Percentiles rank a stretch among this genome's conserved stretches.
phyloP scores from a whole-genome alignment of 306 rosid species.

The Potentilla sterilis region DNA sequence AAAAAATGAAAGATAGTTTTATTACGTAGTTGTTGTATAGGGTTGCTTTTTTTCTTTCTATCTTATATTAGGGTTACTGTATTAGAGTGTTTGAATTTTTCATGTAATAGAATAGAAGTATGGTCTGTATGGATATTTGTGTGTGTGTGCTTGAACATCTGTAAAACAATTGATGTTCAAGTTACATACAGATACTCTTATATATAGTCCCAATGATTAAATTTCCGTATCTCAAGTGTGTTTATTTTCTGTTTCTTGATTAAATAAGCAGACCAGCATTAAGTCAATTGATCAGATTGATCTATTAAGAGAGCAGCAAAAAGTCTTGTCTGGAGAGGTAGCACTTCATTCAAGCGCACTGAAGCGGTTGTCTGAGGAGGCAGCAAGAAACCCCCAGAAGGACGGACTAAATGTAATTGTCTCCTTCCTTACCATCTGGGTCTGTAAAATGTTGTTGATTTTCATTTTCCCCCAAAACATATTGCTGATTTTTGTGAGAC shows the following conservation, averaged over 20 bases:
- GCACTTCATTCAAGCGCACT: constrained; percentile 88
- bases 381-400: constrained; percentile 56
- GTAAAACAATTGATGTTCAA: neutral
- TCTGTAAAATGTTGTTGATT: constrained; percentile 22
- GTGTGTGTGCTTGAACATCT: neutral
- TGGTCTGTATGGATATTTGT: no score
- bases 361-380: constrained; percentile 87
- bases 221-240: neutral
- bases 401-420: constrained; percentile 64
- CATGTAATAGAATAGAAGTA: no score
- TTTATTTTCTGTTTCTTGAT: constrained; percentile 3
- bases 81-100: no score
- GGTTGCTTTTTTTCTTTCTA: no score
- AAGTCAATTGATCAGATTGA: constrained; percentile 79
- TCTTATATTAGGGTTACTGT: no score
- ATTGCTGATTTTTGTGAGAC: constrained; percentile 28
- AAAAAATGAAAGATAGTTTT: neutral
- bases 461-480: constrained; percentile 4
- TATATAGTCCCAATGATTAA: neutral
- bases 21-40: no score
- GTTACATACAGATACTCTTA: neutral
- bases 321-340: constrained; percentile 86
- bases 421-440: constrained; percentile 17
- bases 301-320: constrained; percentile 89
- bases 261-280: constrained; percentile 60